Evolutionary conservation across 371 early-diverging fungal genomes (phyloP).

Genomic region (Cokeromyces recurvatus): DNA sequence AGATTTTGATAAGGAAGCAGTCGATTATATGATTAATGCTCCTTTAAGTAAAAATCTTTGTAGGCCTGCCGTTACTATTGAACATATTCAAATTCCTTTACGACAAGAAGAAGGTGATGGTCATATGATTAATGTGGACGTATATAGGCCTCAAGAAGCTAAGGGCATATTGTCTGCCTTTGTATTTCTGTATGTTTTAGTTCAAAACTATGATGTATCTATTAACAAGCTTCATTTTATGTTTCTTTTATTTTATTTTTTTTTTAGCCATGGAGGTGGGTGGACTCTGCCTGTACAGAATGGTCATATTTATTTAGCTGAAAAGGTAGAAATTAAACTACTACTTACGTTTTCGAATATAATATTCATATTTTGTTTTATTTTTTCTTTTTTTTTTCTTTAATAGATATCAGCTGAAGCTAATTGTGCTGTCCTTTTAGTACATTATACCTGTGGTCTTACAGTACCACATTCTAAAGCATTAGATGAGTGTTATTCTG

Average conservation of each 20-base stretch:
- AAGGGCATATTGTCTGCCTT: background rate
- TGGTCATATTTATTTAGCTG: too few relatives aligned
- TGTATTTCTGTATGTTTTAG: background rate
- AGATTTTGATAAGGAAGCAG: too few relatives aligned
- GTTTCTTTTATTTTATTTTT: background rate
- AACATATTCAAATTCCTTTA: background rate
- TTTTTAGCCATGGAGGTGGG: background rate
- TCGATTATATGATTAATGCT: too few relatives aligned
- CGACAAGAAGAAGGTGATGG: too few relatives aligned
- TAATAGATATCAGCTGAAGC: constrained; percentile 10
- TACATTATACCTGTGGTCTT: constrained; percentile 23
- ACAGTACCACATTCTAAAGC: constrained; percentile 25
- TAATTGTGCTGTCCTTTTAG: constrained; percentile 17
- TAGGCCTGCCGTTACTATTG: background rate
- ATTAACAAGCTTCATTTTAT: too few relatives aligned
- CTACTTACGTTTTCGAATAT: too few relatives aligned
- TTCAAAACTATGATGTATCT: too few relatives aligned
- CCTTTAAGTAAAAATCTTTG: background rate
- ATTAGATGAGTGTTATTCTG: constrained; percentile 24
- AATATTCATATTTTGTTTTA: too few relatives aligned
- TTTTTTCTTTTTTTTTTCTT: too few relatives aligned
- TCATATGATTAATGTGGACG: too few relatives aligned
- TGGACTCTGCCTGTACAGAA: background rate
- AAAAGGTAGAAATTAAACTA: too few relatives aligned
- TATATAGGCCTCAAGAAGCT: too few relatives aligned